A percentile compares a stretch with the other conserved stretches of the same genome.
These are phyloP conservation scores for Hsuehochloa calcarea DNA, from an alignment of 176 grass and related monocot genomes.

Conservation along the genomic window DNA sequence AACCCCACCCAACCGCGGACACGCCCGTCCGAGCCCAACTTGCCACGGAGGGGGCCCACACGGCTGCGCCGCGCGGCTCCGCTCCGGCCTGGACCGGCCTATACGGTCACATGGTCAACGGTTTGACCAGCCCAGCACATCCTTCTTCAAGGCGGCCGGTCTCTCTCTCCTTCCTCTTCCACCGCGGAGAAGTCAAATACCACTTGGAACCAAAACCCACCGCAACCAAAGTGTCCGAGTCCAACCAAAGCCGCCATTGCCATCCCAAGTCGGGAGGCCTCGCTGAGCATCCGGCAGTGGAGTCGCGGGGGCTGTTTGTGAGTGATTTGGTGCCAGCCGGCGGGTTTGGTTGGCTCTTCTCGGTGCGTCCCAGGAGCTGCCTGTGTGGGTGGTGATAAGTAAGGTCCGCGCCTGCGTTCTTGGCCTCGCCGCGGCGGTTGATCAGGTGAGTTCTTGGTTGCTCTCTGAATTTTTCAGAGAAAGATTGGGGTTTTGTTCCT, in stretches of 20 bases:
- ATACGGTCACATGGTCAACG: constrained; percentile 25
- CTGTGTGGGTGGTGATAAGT: not conserved
- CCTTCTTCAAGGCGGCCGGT: not conserved
- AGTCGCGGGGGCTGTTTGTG: not conserved
- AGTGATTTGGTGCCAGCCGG: no score
- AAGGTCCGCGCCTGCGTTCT: not conserved
- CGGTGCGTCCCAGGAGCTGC: not conserved
- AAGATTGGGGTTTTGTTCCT: not conserved
- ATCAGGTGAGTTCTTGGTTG: constrained; percentile 37
- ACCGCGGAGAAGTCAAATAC: constrained; percentile 38
- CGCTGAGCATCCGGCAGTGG: not conserved
- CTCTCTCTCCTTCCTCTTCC: not conserved
- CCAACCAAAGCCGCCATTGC: not conserved
- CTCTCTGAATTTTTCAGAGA: not conserved
- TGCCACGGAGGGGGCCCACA: not conserved
- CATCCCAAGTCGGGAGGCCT: not conserved
- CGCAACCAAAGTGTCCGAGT: not conserved
- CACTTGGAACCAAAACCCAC: not conserved
- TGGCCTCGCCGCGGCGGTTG: not conserved
- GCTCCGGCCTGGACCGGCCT: not conserved
- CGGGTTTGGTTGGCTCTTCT: not conserved
- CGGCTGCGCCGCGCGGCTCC: not conserved
- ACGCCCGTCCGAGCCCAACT: not conserved
- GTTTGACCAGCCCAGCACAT: not conserved
- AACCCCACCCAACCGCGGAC: not conserved